Conservation (phyloP, 1,284 basidiomycete species). For the Cryptococcus deneoformans region DNA sequence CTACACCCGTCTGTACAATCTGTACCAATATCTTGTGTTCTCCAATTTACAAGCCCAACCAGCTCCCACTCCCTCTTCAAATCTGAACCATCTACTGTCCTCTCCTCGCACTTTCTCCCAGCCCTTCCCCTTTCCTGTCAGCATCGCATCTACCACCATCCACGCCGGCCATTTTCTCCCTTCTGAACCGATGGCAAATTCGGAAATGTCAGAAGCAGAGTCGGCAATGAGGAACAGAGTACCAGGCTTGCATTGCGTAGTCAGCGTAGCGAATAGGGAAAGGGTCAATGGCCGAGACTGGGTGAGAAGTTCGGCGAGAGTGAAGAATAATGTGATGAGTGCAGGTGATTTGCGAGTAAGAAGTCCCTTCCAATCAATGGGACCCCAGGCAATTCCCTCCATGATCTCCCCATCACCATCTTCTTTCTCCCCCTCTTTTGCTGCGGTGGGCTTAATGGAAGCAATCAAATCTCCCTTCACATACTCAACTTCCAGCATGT, state of each 20-base stretch:
- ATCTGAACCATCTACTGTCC: constrained; percentile 48
- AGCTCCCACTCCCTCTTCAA: constrained; percentile 38
- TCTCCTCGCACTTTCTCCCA: constrained; percentile 42
- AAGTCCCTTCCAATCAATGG: constrained; percentile 4
- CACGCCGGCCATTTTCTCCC: constrained; percentile 43
- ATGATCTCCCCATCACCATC: background rate
- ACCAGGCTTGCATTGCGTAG: constrained; percentile 40
- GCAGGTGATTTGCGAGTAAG: constrained; percentile 7
- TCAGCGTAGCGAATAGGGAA: constrained; percentile 40
- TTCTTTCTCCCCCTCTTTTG: background rate
- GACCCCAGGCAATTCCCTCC: background rate
- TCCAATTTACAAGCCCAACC: constrained; percentile 49
- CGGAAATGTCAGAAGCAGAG: constrained; percentile 46
- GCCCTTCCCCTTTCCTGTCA: constrained; percentile 16
- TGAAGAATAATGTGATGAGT: constrained; percentile 51
- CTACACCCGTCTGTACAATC: constrained; percentile 38
- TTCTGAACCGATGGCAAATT: constrained; percentile 33
- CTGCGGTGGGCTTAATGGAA: background rate
- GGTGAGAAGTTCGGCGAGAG: constrained; percentile 49
- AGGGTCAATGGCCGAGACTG: constrained; percentile 48
- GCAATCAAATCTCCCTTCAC: constrained; percentile 41
- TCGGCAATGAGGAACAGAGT: constrained; percentile 49
- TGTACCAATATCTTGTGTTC: constrained; percentile 50
- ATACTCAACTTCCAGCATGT: constrained; percentile 25
- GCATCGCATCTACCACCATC: constrained; percentile 39